Evolutionary conservation across 345 rosid species (phyloP), one percentile per base, ranked within the genome.

Genomic region (Eutrema heterophyllum): DNA sequence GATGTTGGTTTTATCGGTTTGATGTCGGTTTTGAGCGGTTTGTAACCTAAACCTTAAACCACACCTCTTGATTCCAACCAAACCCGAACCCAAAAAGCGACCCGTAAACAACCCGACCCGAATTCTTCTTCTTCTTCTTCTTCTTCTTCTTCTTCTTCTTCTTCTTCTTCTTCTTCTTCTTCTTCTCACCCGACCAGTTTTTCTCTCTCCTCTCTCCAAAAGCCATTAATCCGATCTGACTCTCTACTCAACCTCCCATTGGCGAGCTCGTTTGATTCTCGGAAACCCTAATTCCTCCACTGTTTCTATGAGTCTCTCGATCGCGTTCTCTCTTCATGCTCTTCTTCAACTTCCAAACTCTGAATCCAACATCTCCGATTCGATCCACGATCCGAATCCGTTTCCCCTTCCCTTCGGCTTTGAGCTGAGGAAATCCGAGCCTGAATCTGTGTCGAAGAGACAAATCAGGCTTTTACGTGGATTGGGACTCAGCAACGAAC

Each of bases 401-500:
- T 69, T 85, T 41, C 81, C 84, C 1, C 75, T 85, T 0, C 86
- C 84, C 41, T 78, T 85, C 15, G 86, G 83, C 14, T 88, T 87
- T 73, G 92, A 91, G 63, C 82, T 87, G 29, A 88, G 97, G 97
- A 90, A 84, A 86, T 86, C 97, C 53, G 85, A 91, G 71, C 97
- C 92, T 15, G 83, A 83, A 51, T 79, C 97, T 7, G 88, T 91
- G 1, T 86, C 92, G 38, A 92, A 91, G 75, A 83, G 97, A 39
- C 89, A 95, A 62, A 78, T 71, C 11, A 81, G 85, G 30, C 79
- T 91, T 9, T 84, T 86, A 26, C 87, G 80, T 36, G 89, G 87
- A 32, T 82, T 91, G 82, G 97, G 97, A 5, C 90, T 91, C 49
- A 74, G 77, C 55, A 72, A 78, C 13, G 89, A 89, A 72, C 84